Conservation (phyloP, 768 basidiomycete species). For the Macrolepiota albuminosa region DNA sequence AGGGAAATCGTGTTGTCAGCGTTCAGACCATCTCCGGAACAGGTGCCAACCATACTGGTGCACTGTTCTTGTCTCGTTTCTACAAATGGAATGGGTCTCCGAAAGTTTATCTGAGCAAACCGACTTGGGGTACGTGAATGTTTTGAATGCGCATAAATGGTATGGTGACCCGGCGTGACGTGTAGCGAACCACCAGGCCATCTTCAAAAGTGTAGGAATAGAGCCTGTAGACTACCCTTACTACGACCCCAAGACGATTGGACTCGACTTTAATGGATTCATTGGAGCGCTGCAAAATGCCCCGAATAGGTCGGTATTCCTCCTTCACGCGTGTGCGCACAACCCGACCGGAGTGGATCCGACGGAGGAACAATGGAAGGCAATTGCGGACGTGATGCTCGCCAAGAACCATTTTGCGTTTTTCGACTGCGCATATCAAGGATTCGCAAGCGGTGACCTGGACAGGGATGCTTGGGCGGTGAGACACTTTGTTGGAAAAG, state of each 20-base stretch:
- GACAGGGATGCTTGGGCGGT: slow-evolving; percentile 92
- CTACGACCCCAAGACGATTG: slow-evolving; percentile 87
- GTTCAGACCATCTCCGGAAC: slow-evolving; percentile 96
- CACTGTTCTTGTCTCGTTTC: slow-evolving; percentile 78
- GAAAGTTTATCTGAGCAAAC: slow-evolving; percentile 81
- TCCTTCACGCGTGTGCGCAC: slow-evolving; percentile 93
- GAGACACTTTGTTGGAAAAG: slow-evolving; percentile 73
- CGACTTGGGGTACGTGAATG: slow-evolving; percentile 80
- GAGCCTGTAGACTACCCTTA: slow-evolving; percentile 88
- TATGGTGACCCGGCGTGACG: background rate
- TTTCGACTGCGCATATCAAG: slow-evolving; percentile 97
- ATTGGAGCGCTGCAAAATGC: slow-evolving; percentile 55
- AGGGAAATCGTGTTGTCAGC: slow-evolving; percentile 66
- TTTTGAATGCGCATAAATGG: background rate
- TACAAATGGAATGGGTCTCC: slow-evolving; percentile 70
- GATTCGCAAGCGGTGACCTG: slow-evolving; percentile 91
- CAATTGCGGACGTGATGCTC: slow-evolving; percentile 68
- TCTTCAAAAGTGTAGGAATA: slow-evolving; percentile 89
- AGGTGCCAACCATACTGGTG: slow-evolving; percentile 92
- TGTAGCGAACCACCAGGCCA: slow-evolving; percentile 82
- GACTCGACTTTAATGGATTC: slow-evolving; percentile 75
- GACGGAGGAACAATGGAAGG: slow-evolving; percentile 79
- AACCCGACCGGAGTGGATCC: slow-evolving; percentile 98
- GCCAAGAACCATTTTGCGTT: slow-evolving; percentile 80
- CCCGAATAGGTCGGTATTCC: slow-evolving; percentile 74